These are phyloP conservation scores for Aspergillus flavus DNA, from an alignment of 2,329 filamentous ascomycete species.

Conservation along the genomic window DNA sequence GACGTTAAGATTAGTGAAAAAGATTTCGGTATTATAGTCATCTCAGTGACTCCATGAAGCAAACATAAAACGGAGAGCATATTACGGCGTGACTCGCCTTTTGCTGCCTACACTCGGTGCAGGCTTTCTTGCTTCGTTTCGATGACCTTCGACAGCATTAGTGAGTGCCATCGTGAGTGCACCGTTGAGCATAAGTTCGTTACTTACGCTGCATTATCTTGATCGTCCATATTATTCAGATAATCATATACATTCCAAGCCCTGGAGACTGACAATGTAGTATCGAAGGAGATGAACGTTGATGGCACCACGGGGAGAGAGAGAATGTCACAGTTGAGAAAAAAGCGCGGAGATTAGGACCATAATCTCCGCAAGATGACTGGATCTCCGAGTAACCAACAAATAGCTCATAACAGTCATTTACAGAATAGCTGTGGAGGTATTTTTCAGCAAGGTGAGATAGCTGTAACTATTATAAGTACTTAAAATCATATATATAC, in stretches of 20 bases:
- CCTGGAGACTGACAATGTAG: background rate
- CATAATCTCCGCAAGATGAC: background rate
- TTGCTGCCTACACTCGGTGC: constrained; percentile 48
- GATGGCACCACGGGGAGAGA: too few relatives aligned
- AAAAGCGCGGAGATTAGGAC: background rate
- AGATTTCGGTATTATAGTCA: too few relatives aligned
- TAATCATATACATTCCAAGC: too few relatives aligned
- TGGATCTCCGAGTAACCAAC: background rate
- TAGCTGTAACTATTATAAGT: too few relatives aligned
- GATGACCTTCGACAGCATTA: constrained; percentile 8
- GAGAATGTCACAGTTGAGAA: too few relatives aligned
- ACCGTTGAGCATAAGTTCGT: background rate
- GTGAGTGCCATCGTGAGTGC: background rate
- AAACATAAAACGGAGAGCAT: background rate
- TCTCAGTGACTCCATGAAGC: too few relatives aligned
- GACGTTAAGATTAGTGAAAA: background rate
- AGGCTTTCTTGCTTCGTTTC: constrained; percentile 43
- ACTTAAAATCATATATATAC: too few relatives aligned
- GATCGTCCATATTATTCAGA: background rate
- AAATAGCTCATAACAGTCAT: too few relatives aligned
- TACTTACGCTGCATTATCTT: background rate
- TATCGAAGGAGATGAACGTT: too few relatives aligned
- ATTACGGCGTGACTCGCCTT: constrained; percentile 27
- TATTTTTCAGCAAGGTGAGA: too few relatives aligned
- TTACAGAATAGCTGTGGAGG: too few relatives aligned